These are phyloP conservation scores for Pichia sp. DNA, from an alignment of 1,139 yeast species.

Conservation along the genomic window DNA sequence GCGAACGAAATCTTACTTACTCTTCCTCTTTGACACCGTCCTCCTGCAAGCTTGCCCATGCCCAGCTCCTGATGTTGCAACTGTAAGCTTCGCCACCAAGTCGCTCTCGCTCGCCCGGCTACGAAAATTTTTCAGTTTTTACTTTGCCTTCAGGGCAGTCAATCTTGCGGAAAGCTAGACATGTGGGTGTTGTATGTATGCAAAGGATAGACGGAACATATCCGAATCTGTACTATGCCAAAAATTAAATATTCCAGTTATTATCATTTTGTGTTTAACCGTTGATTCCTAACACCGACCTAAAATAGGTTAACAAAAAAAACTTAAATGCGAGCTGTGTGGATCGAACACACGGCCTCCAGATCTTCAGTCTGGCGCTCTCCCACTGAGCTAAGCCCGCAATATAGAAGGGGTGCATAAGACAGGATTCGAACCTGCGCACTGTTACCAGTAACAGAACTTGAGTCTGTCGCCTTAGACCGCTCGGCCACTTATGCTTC, in stretches of 20 bases:
- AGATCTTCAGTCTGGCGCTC: constrained; percentile 91
- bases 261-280: too few species aligned
- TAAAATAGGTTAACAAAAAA: background rate
- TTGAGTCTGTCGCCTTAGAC: constrained; percentile 27
- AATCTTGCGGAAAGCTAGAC: too few species aligned
- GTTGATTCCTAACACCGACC: background rate
- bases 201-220: too few species aligned
- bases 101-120: too few species aligned
- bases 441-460: constrained; percentile 25
- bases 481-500: constrained; percentile 25
- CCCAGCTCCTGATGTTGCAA: too few species aligned
- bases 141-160: too few species aligned
- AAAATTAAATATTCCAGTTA: too few species aligned
- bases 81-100: too few species aligned
- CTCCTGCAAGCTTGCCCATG: too few species aligned
- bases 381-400: constrained; percentile 85
- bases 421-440: constrained; percentile 26
- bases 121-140: background rate
- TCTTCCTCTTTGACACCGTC: background rate
- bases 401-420: constrained; percentile 4
- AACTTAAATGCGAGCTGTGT: constrained; percentile 63
- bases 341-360: constrained; percentile 95
- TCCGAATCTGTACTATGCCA: too few species aligned
- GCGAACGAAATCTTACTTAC: too few species aligned
- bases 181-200: too few species aligned